A percentile compares a stretch with the other conserved stretches of the same genome.
These are phyloP conservation scores for Eutypella sp. DNA, from an alignment of 2,329 filamentous ascomycete genomes.

Conservation along the genomic window DNA sequence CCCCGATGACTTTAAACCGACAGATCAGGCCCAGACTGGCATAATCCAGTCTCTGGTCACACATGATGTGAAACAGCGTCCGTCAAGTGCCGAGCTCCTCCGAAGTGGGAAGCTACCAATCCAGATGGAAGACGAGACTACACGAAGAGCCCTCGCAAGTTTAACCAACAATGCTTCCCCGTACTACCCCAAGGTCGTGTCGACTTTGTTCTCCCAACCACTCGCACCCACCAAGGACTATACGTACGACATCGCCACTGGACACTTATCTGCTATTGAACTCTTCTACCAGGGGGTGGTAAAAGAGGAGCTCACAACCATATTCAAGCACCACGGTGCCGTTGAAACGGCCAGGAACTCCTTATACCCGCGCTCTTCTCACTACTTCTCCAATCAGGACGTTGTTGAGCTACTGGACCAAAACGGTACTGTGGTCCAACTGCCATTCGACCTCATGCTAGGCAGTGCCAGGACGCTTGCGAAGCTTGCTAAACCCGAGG, in stretches of 20 bases:
- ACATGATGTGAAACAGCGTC: conserved; percentile 77
- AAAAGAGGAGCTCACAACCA: conserved; percentile 66
- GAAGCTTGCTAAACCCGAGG: conserved; percentile 54
- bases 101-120: conserved; percentile 83
- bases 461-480: conserved; percentile 83
- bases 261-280: conserved; percentile 50
- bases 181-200: conserved; percentile 85
- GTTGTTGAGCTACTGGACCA: conserved; percentile 77
- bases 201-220: conserved; percentile 73
- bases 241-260: conserved; percentile 66
- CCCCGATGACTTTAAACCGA: conserved; percentile 66
- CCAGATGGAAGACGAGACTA: conserved; percentile 88
- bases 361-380: conserved; percentile 75
- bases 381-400: conserved; percentile 62
- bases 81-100: conserved; percentile 75
- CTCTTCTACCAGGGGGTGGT: conserved; percentile 68
- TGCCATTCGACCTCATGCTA: conserved; percentile 91
- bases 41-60: conserved; percentile 77
- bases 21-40: conserved; percentile 67
- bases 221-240: conserved; percentile 77
- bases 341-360: conserved; percentile 71
- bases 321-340: conserved; percentile 87
- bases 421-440: conserved; percentile 80
- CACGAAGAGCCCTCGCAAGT: conserved; percentile 75
- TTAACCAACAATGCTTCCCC: conserved; percentile 78